Base-by-base conservation (phyloP, 495 filamentous ascomycete genomes). In the Usnea hakonensis region DNA sequence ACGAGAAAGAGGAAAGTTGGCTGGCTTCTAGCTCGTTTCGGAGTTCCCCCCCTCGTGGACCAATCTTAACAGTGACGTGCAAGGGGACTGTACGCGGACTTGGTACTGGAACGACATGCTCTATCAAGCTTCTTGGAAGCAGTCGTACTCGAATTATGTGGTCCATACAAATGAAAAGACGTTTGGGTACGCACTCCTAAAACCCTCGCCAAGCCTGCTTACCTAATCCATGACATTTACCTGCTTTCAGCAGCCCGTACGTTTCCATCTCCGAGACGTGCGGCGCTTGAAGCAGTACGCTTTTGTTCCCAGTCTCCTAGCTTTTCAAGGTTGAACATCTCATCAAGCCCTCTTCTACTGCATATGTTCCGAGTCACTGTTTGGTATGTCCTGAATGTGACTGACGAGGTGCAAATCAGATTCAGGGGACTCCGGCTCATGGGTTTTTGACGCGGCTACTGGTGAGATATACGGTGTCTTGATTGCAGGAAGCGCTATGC, bases 391-490 rank as follows among this genome's bases (percentile, higher is more conserved):
- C 23, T 1, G 14, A 21, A 17, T 13, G 5, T 33, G 16, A 19
- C 50, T 53, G 50, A 53, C 23, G 26, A 30, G 50, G 19, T 53
- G 50, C 26, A 17, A 30, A 17, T 53, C 21, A 53, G 50, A 23
- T 21, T 35, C 33, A 16, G 54, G 54, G n/a, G 54, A 57, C 33
- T 57, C 54, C 30, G 54, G 54, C n/a, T 14, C 54, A 11, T 57
- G 54, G 54, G 54, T 57, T 5, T 32, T 36, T 9, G 36, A 57
- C 28, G 32, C 54, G 21, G 21, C 13, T 11, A 57, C 54, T 57
- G 54, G 54, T n/a, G 54, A 57, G 19, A 26, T 57, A 21, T 57
- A 57, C 26, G 54, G 54, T 36, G 36, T 57, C 1, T 23, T 57
- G 21, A 33, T 57, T 14, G 54, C 54, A 11, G 54, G 54, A 23